These are phyloP conservation scores for Trametes coccinea DNA, from an alignment of 768 basidiomycete genomes.

Conservation along the genomic window DNA sequence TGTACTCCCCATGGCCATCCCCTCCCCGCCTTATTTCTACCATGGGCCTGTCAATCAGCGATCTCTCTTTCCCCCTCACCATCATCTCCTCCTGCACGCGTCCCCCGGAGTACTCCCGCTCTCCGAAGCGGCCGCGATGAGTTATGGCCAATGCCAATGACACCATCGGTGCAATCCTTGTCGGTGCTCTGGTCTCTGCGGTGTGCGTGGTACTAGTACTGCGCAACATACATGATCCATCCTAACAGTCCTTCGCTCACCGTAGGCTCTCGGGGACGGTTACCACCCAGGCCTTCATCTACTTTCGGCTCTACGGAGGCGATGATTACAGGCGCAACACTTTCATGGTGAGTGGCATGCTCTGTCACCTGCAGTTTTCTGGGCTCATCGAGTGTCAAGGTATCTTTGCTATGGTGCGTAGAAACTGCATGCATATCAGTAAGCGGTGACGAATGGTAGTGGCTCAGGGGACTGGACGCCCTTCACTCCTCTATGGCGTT, in stretches of 20 bases:
- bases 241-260: not conserved
- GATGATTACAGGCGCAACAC: constrained; percentile 15
- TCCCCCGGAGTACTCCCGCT: not conserved
- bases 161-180: constrained; percentile 25
- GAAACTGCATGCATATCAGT: not conserved
- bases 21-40: constrained; percentile 14
- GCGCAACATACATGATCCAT: not conserved
- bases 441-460: not conserved
- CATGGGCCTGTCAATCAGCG: not conserved
- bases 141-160: constrained; percentile 17
- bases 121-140: constrained; percentile 18
- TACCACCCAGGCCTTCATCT: constrained; percentile 22
- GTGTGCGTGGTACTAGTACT: constrained; percentile 14
- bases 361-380: not conserved
- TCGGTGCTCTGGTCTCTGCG: constrained; percentile 23
- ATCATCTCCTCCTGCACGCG: constrained; percentile 11
- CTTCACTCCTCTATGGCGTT: constrained; percentile 30
- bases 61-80: not conserved
- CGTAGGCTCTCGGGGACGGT: constrained; percentile 25
- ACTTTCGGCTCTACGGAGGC: constrained; percentile 21
- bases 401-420: constrained; percentile 19
- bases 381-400: constrained; percentile 7
- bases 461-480: constrained; percentile 28
- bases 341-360: constrained; percentile 14
- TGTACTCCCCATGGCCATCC: not conserved